Conservation (phyloP, 2,329 filamentous ascomycete genomes). For the Phialophora macrospora region DNA sequence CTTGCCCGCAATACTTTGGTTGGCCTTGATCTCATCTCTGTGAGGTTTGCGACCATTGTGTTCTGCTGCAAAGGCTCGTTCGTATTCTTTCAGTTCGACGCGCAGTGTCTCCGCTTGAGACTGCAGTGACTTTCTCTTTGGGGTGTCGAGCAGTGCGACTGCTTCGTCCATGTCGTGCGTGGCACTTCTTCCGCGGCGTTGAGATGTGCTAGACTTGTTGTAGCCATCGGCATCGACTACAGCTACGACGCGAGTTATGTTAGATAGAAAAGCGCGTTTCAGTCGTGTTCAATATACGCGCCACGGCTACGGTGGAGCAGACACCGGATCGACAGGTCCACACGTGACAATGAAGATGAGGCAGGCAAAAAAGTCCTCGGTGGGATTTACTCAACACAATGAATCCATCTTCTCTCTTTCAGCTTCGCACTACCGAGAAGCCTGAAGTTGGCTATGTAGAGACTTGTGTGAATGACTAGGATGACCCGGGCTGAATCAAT, state of each 20-base stretch:
- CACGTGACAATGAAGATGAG: background rate
- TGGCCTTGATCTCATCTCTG: slow-evolving; percentile 55
- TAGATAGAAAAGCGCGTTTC: background rate
- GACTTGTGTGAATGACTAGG: background rate
- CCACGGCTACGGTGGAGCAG: background rate
- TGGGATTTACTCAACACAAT: background rate
- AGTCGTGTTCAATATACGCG: slow-evolving; percentile 15
- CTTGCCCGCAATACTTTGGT: slow-evolving; percentile 52
- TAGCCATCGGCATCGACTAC: background rate
- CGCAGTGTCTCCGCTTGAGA: slow-evolving; percentile 46
- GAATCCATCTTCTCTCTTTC: background rate
- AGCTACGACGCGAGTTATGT: background rate
- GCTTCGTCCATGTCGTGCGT: slow-evolving; percentile 20
- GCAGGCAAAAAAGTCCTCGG: background rate
- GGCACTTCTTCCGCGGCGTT: background rate
- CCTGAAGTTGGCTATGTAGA: background rate
- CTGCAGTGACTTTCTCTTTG: slow-evolving; percentile 31
- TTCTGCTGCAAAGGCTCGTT: slow-evolving; percentile 50
- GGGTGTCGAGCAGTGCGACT: slow-evolving; percentile 35
- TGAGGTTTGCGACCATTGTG: slow-evolving; percentile 53
- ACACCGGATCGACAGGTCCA: background rate
- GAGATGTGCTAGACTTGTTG: background rate
- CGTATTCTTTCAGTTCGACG: slow-evolving; percentile 54
- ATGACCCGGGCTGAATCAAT: background rate
- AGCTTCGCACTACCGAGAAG: background rate